Base-by-base conservation (phyloP, 306 rosid genomes). In the Fagus sylvatica region DNA sequence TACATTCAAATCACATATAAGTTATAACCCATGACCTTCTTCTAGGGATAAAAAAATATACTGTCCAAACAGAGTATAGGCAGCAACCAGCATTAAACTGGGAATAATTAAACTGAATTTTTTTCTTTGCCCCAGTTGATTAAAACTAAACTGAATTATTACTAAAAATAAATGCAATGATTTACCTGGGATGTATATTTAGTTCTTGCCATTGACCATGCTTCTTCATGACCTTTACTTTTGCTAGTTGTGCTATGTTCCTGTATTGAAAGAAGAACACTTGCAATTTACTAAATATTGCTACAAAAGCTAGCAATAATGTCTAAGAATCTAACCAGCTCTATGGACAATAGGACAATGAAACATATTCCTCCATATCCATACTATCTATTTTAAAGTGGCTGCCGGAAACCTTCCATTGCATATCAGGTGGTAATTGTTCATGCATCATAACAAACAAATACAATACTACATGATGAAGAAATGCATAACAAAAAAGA, bases 221-320 rank as follows among this genome's bases (percentile, higher is more conserved):
- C 10, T 49, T 81, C 84, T 74, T 89, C 91, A 89, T 88, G 73
- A 90, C 22, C 85, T 69, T 84, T 77, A 93, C 93, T 77, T 95
- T 92, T 32, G 93, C 87, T 76, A 95, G 90, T 71, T 93, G 97
- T 39, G 89, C 84, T 60, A 93, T 90, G 82, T 90, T 91, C 89
- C 99, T 95, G 85, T 78, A 76, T 78, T 61, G 36, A 69, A 43
- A 61, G 66, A 69, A 74, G 69, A 39, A 48, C 57, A 75, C 54
- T 61, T 77, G 60, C 60, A 53, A 51, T 65, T 53, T 65, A 51
- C 48, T 48, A 32, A 65, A 51, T 53, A 61, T 51, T 54, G 77
- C 49, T 46, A 72, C 16, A 53, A 64, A 30, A 74, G 59, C 22
- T 1, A 28, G 41, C 6, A 19, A 77, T 7, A 48, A 19, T 46